phyloP scores from a whole-genome alignment of 1,139 yeast genomes.

The Hanseniaspora uvarum region DNA sequence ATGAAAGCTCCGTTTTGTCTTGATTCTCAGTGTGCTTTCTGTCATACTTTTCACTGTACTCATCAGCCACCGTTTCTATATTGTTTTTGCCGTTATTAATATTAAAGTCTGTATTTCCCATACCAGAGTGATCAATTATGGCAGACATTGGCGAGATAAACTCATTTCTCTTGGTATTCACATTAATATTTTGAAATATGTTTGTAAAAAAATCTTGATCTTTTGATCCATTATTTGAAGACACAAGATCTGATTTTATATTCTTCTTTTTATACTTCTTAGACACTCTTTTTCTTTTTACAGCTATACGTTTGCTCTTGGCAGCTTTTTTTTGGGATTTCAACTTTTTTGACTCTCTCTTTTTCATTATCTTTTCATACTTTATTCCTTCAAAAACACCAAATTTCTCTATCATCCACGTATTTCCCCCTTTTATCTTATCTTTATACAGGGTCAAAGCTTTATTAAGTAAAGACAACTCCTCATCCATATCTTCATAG shows the following conservation, averaged over 20 bases:
- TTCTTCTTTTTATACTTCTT: neutral
- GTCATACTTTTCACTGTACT: neutral
- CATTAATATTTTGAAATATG: neutral
- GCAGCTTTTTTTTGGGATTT: conserved; percentile 3
- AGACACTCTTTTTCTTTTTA: neutral
- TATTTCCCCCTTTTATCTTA: conserved; percentile 39
- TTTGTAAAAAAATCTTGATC: conserved; percentile 1
- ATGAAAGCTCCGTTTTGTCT: neutral
- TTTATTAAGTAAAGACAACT: conserved; percentile 48
- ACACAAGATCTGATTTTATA: neutral
- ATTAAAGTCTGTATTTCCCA: neutral
- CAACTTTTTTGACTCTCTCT: neutral
- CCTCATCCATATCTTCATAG: conserved; percentile 75
- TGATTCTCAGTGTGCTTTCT: neutral
- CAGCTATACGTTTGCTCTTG: neutral
- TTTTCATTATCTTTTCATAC: conserved; percentile 12
- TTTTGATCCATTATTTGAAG: neutral
- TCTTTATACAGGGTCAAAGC: conserved; percentile 35
- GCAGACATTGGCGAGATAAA: neutral
- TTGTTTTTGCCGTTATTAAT: neutral
- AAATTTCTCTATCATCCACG: conserved; percentile 66
- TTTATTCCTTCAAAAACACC: conserved; percentile 53
- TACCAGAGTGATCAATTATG: neutral
- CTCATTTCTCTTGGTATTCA: neutral
- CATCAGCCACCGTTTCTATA: neutral